These are phyloP conservation scores for Ustilago trichophora DNA, from an alignment of 1,284 basidiomycete genomes.

Conservation along the genomic window DNA sequence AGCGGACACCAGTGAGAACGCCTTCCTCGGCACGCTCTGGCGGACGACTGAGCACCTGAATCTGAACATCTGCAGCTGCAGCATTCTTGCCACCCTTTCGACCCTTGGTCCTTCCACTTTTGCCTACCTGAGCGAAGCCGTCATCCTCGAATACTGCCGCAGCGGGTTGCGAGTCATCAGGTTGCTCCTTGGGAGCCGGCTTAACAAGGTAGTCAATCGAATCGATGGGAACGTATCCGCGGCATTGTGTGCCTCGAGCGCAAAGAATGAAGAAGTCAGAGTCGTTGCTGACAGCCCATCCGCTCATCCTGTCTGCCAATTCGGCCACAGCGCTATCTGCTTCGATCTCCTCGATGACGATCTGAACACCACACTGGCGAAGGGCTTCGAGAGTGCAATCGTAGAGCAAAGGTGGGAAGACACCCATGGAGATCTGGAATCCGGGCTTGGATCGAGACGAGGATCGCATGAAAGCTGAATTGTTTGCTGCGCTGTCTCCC, in stretches of 20 bases:
- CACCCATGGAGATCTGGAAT: slow-evolving; percentile 40
- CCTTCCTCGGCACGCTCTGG: slow-evolving; percentile 12
- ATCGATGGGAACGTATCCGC: slow-evolving; percentile 55
- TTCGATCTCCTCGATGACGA: slow-evolving; percentile 48
- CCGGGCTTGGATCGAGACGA: slow-evolving; percentile 28
- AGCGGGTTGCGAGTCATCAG: not conserved
- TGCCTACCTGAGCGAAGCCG: slow-evolving; percentile 51
- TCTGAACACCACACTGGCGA: slow-evolving; percentile 26
- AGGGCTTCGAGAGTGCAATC: slow-evolving; percentile 43
- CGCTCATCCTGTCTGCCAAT: slow-evolving; percentile 42
- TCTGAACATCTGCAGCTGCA: not conserved
- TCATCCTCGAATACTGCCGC: slow-evolving; percentile 37
- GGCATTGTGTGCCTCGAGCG: slow-evolving; percentile 38
- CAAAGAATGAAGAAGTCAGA: slow-evolving; percentile 60
- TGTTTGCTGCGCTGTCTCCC: slow-evolving; percentile 18
- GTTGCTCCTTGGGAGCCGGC: slow-evolving; percentile 5
- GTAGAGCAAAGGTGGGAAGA: slow-evolving; percentile 47
- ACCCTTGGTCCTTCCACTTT: slow-evolving; percentile 19
- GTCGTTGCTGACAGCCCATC: slow-evolving; percentile 56
- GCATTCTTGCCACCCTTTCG: slow-evolving; percentile 13
- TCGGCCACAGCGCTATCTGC: slow-evolving; percentile 56
- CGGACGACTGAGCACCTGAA: slow-evolving; percentile 6
- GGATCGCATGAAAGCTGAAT: slow-evolving; percentile 53
- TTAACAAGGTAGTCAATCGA: slow-evolving; percentile 45
- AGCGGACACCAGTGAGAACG: slow-evolving; percentile 19